Base-by-base conservation (phyloP, 2,329 filamentous ascomycete species). In the Colletotrichum cereale region DNA sequence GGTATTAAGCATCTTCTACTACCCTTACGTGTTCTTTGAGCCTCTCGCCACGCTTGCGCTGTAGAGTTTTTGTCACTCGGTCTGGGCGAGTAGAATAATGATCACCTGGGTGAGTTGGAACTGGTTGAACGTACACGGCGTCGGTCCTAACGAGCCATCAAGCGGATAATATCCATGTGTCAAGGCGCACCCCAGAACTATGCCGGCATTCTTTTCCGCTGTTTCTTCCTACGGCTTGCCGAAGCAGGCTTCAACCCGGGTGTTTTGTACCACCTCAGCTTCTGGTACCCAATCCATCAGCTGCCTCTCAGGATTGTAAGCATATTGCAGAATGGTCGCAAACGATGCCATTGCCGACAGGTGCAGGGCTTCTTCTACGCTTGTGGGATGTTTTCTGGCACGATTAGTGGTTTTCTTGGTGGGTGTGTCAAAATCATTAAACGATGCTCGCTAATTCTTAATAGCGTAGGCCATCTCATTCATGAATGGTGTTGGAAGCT, bases 251-350 rank as follows among this genome's bases (percentile, higher is more conserved):
- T 78, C n/a, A 78, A 78, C 29, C 77, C 77, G 3, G 77, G 77
- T 7, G 77, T 79, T 0, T 61, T 78, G 71, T 78, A 77, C 48
- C 76, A 78, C 55, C 36, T 78, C 18, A 77, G 76, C 74, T 69
- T 81, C 67, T 80, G 79, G 79, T 81, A 79, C 67, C 78, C 79
- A 0, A 76, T 79, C 5, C 74, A 79, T 1, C 76, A 75, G 52
- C 75, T 80, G 10, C 73, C 79, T 2, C 74, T 81, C 1, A 73
- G 80, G 7, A 80, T 82, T 26, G 77, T 75, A 38, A 47, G 74
- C 47, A 34, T 7, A 12, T 12, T n/a, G 2, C 5, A 18, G 5
- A 6, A 16, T 63, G 16, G 34, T 16, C 3, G 8, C 21, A 21
- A 55, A n/a, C 10, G 7, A 53, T 16, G 14, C 57, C 16, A 42